Evolutionary conservation across 83 land plant genomes (phyloP).

Genomic region (Picea abies): DNA sequence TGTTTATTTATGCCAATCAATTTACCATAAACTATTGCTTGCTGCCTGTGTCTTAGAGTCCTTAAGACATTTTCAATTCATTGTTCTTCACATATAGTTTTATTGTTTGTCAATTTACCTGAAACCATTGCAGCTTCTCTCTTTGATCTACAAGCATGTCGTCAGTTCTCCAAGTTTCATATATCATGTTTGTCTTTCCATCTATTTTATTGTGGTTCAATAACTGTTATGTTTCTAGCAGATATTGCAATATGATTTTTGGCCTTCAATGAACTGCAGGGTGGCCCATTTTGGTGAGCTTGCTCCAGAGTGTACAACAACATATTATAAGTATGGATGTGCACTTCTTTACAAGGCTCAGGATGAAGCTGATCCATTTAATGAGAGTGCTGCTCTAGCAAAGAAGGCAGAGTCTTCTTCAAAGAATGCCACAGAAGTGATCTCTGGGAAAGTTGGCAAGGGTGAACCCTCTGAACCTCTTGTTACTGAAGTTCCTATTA

Average conservation of each 20-base stretch:
- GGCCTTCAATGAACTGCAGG: conserved; percentile 36
- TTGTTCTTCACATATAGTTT: neutral
- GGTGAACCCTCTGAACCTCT: conserved; percentile 35
- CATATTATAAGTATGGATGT: conserved; percentile 92
- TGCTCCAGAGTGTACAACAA: conserved; percentile 75
- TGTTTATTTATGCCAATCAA: no score
- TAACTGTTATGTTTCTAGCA: neutral
- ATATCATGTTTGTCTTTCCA: neutral
- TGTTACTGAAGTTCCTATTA: conserved; percentile 12
- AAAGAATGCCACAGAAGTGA: conserved; percentile 25
- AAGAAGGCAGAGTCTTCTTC: conserved; percentile 34
- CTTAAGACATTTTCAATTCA: no score
- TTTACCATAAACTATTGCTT: no score
- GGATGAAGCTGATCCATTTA: conserved; percentile 88
- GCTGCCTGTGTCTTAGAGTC: no score
- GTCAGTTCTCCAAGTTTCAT: neutral
- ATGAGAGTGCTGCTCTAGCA: conserved; percentile 28
- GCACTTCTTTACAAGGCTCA: conserved; percentile 90
- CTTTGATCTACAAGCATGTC: neutral
- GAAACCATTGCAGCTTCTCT: neutral
- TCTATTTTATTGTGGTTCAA: neutral
- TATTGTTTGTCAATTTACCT: neutral
- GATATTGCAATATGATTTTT: neutral
- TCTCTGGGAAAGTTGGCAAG: conserved; percentile 30
- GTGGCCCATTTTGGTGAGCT: conserved; percentile 91